These are phyloP conservation scores for Cyberlindnera euphorbiae DNA, from an alignment of 805 yeast genomes.

Conservation along the genomic window DNA sequence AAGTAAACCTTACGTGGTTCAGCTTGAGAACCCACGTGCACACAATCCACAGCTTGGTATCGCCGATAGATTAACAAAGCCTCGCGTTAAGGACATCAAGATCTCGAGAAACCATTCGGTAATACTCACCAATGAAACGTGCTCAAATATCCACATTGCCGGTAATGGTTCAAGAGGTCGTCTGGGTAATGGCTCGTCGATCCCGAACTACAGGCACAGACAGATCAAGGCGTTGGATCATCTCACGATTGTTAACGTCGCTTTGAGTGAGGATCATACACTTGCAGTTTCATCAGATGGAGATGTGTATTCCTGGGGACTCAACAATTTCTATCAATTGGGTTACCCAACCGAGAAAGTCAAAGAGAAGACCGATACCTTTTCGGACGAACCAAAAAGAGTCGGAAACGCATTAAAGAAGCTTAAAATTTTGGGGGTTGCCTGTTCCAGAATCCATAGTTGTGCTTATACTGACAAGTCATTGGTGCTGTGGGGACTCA, in stretches of 20 bases:
- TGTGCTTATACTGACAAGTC: constrained; percentile 48
- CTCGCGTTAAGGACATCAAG: constrained; percentile 42
- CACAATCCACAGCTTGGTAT: constrained; percentile 13
- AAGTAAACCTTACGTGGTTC: constrained; percentile 36
- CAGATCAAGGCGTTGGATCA: constrained; percentile 36
- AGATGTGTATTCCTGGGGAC: constrained; percentile 76
- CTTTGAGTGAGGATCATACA: constrained; percentile 64
- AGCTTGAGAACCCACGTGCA: constrained; percentile 16
- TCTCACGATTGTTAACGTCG: constrained; percentile 33
- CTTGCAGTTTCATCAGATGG: constrained; percentile 49
- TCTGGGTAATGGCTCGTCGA: constrained; percentile 50
- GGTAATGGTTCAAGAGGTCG: constrained; percentile 73
- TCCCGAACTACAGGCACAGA: constrained; percentile 40
- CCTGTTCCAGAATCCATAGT: constrained; percentile 69
- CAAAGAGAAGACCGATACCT: constrained; percentile 24
- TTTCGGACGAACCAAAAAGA: constrained; percentile 26
- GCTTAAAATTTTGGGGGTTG: constrained; percentile 21
- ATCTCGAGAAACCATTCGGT: constrained; percentile 67
- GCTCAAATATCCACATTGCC: constrained; percentile 48
- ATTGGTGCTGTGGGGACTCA: constrained; percentile 68
- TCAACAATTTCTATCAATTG: constrained; percentile 60
- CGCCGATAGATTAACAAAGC: constrained; percentile 31
- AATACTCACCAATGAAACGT: constrained; percentile 44
- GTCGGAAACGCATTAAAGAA: constrained; percentile 25
- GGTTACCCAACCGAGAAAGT: constrained; percentile 42